phyloP scores from a whole-genome alignment of 2,329 filamentous ascomycete species.

The Didymosphaeria variabile region DNA sequence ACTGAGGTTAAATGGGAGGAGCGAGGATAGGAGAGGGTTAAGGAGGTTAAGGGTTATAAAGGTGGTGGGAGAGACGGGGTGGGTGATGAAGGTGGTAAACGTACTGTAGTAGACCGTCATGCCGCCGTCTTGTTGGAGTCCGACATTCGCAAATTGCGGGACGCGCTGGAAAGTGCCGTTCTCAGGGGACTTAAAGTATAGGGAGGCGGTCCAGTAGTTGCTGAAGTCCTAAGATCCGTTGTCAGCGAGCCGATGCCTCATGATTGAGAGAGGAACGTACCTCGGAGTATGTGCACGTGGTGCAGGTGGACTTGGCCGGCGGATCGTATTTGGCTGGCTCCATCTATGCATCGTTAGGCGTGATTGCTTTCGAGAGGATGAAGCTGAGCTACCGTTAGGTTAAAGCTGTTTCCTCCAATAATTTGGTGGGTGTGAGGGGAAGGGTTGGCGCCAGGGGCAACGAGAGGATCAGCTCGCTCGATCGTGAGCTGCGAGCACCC shows the following conservation, averaged over 20 bases:
- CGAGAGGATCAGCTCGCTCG: constrained; percentile 64
- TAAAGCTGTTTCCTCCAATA: constrained; percentile 45
- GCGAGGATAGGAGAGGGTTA: neutral
- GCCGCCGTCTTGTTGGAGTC: constrained; percentile 40
- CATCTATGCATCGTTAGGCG: constrained; percentile 35
- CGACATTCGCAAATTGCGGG: constrained; percentile 41
- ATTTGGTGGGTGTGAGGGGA: constrained; percentile 45
- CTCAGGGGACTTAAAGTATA: constrained; percentile 44
- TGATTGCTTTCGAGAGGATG: neutral
- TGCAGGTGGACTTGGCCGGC: constrained; percentile 37
- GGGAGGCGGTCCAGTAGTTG: constrained; percentile 40
- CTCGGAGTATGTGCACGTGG: constrained; percentile 39
- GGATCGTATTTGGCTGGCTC: constrained; percentile 39
- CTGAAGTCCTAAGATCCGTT: constrained; percentile 31
- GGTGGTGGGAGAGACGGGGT: neutral
- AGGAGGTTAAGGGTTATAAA: neutral
- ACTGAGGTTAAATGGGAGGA: neutral
- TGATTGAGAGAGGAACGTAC: neutral
- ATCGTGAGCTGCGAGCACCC: constrained; percentile 47
- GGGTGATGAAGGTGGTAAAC: neutral
- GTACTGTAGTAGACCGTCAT: constrained; percentile 34
- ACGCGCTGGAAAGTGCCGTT: constrained; percentile 46
- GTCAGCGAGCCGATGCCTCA: neutral
- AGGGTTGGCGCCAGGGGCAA: constrained; percentile 36
- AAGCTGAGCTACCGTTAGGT: constrained; percentile 33